A percentile compares a stretch with the other conserved stretches of the same genome.
These are phyloP conservation scores for Didymella segeticola DNA, from an alignment of 2,329 filamentous ascomycete genomes.

Conservation along the genomic window DNA sequence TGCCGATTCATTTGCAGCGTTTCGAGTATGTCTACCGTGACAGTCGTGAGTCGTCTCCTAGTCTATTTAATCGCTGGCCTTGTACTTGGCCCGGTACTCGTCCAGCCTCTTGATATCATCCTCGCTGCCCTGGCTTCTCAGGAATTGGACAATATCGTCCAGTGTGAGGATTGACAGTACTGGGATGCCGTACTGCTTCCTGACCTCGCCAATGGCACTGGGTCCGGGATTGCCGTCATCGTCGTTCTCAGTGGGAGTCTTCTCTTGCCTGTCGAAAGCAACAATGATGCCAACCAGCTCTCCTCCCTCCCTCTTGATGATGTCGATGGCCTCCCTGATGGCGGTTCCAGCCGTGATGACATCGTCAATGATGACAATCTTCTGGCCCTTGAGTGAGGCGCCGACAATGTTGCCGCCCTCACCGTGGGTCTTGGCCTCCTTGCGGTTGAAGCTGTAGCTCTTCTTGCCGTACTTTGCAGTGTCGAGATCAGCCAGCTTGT, in stretches of 20 bases:
- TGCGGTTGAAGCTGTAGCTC: constrained; percentile 92
- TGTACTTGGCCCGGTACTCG: constrained; percentile 51
- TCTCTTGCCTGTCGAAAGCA: constrained; percentile 86
- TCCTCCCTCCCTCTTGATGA: constrained; percentile 86
- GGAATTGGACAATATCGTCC: constrained; percentile 70
- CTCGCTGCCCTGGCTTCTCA: constrained; percentile 53
- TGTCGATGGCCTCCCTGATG: constrained; percentile 87
- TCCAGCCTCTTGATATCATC: constrained; percentile 54
- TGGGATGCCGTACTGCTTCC: constrained; percentile 81
- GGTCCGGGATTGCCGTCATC: constrained; percentile 73
- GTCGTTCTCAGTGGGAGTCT: constrained; percentile 65
- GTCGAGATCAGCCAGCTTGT: constrained; percentile 76
- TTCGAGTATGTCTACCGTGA: background rate
- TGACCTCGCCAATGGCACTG: constrained; percentile 86
- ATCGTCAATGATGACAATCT: constrained; percentile 90
- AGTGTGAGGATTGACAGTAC: constrained; percentile 84
- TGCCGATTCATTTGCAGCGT: background rate
- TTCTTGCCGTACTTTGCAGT: constrained; percentile 69
- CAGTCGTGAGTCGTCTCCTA: constrained; percentile 6
- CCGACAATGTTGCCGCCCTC: constrained; percentile 95
- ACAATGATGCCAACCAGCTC: constrained; percentile 86
- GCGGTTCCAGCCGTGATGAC: constrained; percentile 96
- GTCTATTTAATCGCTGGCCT: constrained; percentile 44
- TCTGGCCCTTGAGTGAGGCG: constrained; percentile 81
- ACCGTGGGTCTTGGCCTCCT: constrained; percentile 95